These are phyloP conservation scores for Lactarius vividus DNA, from an alignment of 768 basidiomycete species.

Conservation along the genomic window DNA sequence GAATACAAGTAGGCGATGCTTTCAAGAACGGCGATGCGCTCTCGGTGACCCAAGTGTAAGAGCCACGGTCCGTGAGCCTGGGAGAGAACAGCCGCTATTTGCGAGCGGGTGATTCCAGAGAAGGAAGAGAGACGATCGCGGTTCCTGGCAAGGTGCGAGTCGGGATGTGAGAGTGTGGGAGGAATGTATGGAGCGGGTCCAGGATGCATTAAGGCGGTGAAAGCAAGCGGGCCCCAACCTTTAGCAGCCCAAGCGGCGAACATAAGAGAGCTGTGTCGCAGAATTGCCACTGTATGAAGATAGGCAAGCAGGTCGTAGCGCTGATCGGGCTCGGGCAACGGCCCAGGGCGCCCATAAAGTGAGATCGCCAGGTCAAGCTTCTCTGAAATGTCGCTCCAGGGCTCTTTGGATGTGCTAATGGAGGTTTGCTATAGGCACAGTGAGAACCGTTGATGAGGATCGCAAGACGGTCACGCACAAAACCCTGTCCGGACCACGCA, in stretches of 20 bases:
- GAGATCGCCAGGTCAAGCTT: slow-evolving; percentile 55
- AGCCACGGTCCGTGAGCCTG: slow-evolving; percentile 88
- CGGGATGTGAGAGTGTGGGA: slow-evolving; percentile 50
- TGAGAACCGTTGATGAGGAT: neutral
- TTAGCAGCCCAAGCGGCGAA: slow-evolving; percentile 83
- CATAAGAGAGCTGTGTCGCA: slow-evolving; percentile 71
- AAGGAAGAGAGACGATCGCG: slow-evolving; percentile 65
- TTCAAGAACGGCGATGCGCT: slow-evolving; percentile 70
- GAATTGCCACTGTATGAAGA: slow-evolving; percentile 62
- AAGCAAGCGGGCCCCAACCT: slow-evolving; percentile 80
- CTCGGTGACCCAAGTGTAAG: slow-evolving; percentile 70
- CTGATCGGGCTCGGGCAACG: slow-evolving; percentile 46
- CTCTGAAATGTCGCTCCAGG: slow-evolving; percentile 77
- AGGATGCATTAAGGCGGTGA: slow-evolving; percentile 70
- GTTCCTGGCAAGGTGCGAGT: slow-evolving; percentile 37
- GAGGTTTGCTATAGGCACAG: slow-evolving; percentile 22
- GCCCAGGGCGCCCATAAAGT: slow-evolving; percentile 59
- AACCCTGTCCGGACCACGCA: slow-evolving; percentile 77
- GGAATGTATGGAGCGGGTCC: slow-evolving; percentile 58
- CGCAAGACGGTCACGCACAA: slow-evolving; percentile 47
- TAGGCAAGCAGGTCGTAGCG: slow-evolving; percentile 63
- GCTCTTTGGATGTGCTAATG: slow-evolving; percentile 45
- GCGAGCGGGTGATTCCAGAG: slow-evolving; percentile 67
- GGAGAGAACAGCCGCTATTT: slow-evolving; percentile 62
- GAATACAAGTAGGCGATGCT: slow-evolving; percentile 72